Percentiles rank a stretch among this genome's conserved stretches.
Conservation (phyloP, 306 rosid species). For the Comarum palustre region DNA sequence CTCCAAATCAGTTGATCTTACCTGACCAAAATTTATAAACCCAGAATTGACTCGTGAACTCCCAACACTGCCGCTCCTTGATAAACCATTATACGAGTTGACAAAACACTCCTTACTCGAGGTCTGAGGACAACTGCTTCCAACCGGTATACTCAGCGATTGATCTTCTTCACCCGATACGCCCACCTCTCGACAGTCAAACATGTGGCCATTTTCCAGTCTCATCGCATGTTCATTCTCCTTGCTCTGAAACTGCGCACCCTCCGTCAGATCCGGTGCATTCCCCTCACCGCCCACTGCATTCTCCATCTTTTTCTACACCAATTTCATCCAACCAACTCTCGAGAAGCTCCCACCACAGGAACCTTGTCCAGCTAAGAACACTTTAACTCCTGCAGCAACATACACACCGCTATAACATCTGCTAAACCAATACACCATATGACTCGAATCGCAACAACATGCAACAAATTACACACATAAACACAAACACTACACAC, state of each 20-base stretch:
- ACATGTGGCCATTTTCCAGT: conserved; percentile 29
- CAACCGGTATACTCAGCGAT: conserved; percentile 37
- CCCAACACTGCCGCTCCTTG: conserved; percentile 58
- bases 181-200: conserved; percentile 45
- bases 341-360: conserved; percentile 21
- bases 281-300: conserved; percentile 50
- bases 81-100: conserved; percentile 31
- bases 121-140: conserved; percentile 28
- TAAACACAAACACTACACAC: background rate
- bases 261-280: conserved; percentile 41
- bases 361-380: conserved; percentile 20
- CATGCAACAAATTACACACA: background rate
- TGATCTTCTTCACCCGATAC: conserved; percentile 34
- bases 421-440: background rate
- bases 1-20: conserved; percentile 41
- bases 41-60: conserved; percentile 39
- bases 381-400: background rate
- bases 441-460: background rate
- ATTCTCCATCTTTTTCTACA: conserved; percentile 53
- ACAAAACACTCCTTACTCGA: conserved; percentile 41
- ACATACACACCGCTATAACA: background rate
- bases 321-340: conserved; percentile 34
- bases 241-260: conserved; percentile 46
- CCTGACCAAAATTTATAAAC: conserved; percentile 45
- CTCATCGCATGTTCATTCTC: conserved; percentile 39